A percentile compares a stretch with the other conserved stretches of the same genome.
These are phyloP conservation scores for Paragyromitra xinjiangensis DNA, from an alignment of 495 filamentous ascomycete genomes.

Conservation along the genomic window DNA sequence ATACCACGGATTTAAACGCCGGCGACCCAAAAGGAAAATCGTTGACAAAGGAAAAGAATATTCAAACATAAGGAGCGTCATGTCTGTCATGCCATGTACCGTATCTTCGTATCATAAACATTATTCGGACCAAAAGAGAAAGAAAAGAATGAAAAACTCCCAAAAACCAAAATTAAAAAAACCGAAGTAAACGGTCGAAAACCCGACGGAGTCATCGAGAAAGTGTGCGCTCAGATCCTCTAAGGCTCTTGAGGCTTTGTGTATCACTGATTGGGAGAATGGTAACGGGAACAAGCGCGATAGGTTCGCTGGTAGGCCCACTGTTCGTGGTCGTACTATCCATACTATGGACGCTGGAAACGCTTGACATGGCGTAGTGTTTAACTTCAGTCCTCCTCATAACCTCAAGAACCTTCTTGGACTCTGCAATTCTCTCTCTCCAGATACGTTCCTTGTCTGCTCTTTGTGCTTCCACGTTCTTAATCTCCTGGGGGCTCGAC, in stretches of 20 bases:
- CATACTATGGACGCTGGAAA: constrained; percentile 52
- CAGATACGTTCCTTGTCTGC: constrained; percentile 51
- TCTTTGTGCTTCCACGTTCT: constrained; percentile 54
- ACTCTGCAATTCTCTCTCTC: constrained; percentile 53
- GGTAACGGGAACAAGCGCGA: constrained; percentile 41
- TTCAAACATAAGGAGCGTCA: constrained; percentile 41
- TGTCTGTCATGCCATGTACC: constrained; percentile 48
- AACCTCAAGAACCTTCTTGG: constrained; percentile 55
- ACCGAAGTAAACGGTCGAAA: constrained; percentile 5
- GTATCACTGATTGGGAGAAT: constrained; percentile 25
- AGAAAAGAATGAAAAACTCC: constrained; percentile 8
- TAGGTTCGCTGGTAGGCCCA: constrained; percentile 28
- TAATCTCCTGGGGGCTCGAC: constrained; percentile 57
- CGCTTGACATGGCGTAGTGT: constrained; percentile 50
- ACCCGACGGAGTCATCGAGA: constrained; percentile 31
- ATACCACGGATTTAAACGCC: constrained; percentile 27
- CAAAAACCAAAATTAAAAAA: constrained; percentile 23
- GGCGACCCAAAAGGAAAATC: constrained; percentile 39
- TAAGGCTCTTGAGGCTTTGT: constrained; percentile 44
- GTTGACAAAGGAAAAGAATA: constrained; percentile 39
- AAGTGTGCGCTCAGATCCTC: constrained; percentile 43
- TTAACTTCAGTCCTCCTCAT: constrained; percentile 53
- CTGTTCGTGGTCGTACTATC: constrained; percentile 30
- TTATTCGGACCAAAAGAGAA: constrained; percentile 30
- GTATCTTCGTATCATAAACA: constrained; percentile 47